phyloP scores from a whole-genome alignment of 805 yeast genomes.

The Wickerhamomyces subpelliculosus region DNA sequence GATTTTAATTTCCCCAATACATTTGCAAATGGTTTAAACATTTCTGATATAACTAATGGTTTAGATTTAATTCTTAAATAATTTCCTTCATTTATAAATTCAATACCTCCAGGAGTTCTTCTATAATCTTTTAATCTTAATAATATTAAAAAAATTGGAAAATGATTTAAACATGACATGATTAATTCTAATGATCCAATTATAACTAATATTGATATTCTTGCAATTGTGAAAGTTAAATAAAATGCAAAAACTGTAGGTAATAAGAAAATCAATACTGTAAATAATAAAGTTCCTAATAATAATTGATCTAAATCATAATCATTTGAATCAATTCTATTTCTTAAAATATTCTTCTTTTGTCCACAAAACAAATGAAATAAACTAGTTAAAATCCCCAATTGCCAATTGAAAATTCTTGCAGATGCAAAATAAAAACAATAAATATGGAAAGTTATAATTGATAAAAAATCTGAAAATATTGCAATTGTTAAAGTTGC shows the following conservation, averaged over 20 bases:
- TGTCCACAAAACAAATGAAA: constrained; percentile 85
- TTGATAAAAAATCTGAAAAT: constrained; percentile 53
- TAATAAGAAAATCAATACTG: constrained; percentile 64
- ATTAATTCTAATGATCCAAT: constrained; percentile 50
- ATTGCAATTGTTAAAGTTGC: constrained; percentile 64
- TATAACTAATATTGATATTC: constrained; percentile 42
- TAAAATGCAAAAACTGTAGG: constrained; percentile 91
- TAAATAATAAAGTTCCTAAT: constrained; percentile 83
- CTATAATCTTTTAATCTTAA: constrained; percentile 74
- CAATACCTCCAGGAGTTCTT: constrained; percentile 57
- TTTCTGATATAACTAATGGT: constrained; percentile 35
- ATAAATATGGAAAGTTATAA: constrained; percentile 64
- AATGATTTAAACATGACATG: constrained; percentile 66
- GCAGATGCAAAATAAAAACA: constrained; percentile 77
- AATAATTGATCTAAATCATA: constrained; percentile 83
- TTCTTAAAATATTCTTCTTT: constrained; percentile 74
- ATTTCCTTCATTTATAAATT: constrained; percentile 14
- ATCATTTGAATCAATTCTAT: constrained; percentile 78
- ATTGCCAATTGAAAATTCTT: constrained; percentile 70
- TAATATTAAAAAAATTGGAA: constrained; percentile 79
- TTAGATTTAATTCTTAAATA: constrained; percentile 31
- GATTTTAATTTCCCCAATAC: constrained; percentile 32
- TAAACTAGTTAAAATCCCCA: constrained; percentile 59
- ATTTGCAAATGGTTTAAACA: constrained; percentile 42
- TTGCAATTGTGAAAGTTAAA: constrained; percentile 55